A percentile compares a stretch with the other conserved stretches of the same genome.
Conservation (phyloP, 306 rosid species). For the Lathyrus aphaca region DNA sequence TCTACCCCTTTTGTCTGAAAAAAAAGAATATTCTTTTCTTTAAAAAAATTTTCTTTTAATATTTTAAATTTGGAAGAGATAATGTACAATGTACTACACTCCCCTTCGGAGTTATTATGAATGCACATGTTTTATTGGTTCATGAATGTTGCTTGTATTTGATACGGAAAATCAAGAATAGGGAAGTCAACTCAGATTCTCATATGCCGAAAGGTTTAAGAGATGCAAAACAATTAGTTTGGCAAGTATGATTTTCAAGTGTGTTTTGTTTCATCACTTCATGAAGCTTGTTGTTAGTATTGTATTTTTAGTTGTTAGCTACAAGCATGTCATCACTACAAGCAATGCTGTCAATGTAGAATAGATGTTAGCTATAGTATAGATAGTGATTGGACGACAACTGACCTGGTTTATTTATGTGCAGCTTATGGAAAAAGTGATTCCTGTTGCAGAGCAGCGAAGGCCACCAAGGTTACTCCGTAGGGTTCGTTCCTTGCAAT, state of each 20-base stretch:
- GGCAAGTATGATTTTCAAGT: conserved; percentile 25
- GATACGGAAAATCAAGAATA: conserved; percentile 35
- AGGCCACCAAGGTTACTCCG: conserved; percentile 66
- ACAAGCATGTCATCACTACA: neutral
- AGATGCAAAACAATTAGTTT: conserved; percentile 27
- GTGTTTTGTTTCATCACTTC: conserved; percentile 30
- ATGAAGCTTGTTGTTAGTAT: conserved; percentile 22
- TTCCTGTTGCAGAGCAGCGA: conserved; percentile 77
- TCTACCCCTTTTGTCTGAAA: too few species aligned
- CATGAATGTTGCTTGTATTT: conserved; percentile 26
- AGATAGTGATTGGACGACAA: conserved; percentile 3
- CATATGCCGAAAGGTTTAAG: conserved; percentile 21
- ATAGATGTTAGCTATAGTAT: conserved; percentile 5
- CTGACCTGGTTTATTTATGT: conserved; percentile 36
- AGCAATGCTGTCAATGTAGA: conserved; percentile 10
- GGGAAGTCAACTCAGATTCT: conserved; percentile 17
- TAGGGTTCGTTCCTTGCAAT: conserved; percentile 62
- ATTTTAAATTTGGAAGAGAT: neutral
- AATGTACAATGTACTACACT: conserved; percentile 1
- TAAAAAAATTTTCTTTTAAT: neutral
- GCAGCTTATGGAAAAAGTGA: conserved; percentile 86
- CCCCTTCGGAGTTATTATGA: conserved; percentile 1
- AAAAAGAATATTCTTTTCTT: neutral
- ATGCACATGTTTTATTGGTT: conserved; percentile 9
- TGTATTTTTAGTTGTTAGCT: conserved; percentile 24